Evolutionary conservation across 345 rosid species (phyloP).

Genomic region (Salix viminalis): DNA sequence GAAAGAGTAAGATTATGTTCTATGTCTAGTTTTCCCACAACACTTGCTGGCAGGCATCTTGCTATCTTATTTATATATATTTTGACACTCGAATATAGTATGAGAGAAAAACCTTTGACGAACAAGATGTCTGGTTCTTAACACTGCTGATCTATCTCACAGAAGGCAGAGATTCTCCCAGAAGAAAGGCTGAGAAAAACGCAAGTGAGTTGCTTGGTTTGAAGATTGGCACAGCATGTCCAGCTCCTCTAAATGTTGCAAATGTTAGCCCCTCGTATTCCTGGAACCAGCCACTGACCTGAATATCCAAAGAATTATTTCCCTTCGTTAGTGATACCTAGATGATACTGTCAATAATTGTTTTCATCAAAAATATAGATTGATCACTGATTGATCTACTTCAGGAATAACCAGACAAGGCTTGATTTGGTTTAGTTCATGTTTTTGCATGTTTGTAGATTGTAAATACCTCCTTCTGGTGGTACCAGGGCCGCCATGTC

Average conservation of each 20-base stretch:
- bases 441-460: background rate
- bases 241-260: slow-evolving; percentile 97
- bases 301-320: background rate
- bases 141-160: background rate
- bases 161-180: slow-evolving; percentile 38
- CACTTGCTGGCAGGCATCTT: background rate
- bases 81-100: background rate
- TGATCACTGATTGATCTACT: background rate
- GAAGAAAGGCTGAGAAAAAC: slow-evolving; percentile 65
- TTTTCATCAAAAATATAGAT: background rate
- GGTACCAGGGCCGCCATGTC: slow-evolving; percentile 91
- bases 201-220: slow-evolving; percentile 70
- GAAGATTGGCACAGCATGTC: slow-evolving; percentile 88
- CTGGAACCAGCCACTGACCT: slow-evolving; percentile 93
- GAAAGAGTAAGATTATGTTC: background rate
- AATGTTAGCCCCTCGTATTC: slow-evolving; percentile 83
- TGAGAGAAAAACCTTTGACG: background rate
- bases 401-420: background rate
- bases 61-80: background rate
- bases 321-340: background rate
- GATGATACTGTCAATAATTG: background rate
- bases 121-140: background rate
- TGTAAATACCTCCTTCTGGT: slow-evolving; percentile 56
- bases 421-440: background rate
- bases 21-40: background rate